phyloP scores from a whole-genome alignment of 495 filamentous ascomycete species.

The Penicillium atrosanguineum region DNA sequence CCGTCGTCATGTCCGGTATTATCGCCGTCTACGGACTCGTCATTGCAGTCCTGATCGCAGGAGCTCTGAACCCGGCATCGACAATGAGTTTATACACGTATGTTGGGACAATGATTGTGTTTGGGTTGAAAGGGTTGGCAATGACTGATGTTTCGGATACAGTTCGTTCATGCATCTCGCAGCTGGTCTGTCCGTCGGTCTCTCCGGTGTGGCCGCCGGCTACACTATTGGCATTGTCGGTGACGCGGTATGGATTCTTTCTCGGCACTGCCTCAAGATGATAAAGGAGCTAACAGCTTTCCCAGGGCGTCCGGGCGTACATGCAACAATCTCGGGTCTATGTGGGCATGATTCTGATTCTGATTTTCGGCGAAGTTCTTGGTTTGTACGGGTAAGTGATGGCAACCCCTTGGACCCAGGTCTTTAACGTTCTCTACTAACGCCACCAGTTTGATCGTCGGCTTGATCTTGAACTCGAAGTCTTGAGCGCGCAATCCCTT shows the following conservation, averaged over 20 bases:
- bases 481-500: conserved; percentile 17
- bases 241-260: conserved; percentile 60
- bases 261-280: neutral
- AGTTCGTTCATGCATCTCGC: conserved; percentile 91
- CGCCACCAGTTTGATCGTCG: conserved; percentile 52
- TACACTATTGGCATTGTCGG: conserved; percentile 96
- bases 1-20: conserved; percentile 99
- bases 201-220: conserved; percentile 91
- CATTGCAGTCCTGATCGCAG: conserved; percentile 89
- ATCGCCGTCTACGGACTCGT: conserved; percentile 98
- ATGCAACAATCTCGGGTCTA: conserved; percentile 95
- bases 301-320: conserved; percentile 81
- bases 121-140: neutral
- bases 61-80: conserved; percentile 69
- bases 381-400: conserved; percentile 87
- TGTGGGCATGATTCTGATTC: conserved; percentile 96
- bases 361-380: conserved; percentile 97
- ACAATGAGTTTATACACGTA: conserved; percentile 83
- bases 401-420: neutral
- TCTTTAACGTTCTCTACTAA: conserved; percentile 21
- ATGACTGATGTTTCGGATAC: conserved; percentile 18
- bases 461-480: conserved; percentile 56
- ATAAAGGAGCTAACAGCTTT: conserved; percentile 23
- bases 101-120: conserved; percentile 18
- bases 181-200: conserved; percentile 85